Evolutionary conservation across 208 protist genomes (phyloP).

Genomic region (Trypanosoma congolense): DNA sequence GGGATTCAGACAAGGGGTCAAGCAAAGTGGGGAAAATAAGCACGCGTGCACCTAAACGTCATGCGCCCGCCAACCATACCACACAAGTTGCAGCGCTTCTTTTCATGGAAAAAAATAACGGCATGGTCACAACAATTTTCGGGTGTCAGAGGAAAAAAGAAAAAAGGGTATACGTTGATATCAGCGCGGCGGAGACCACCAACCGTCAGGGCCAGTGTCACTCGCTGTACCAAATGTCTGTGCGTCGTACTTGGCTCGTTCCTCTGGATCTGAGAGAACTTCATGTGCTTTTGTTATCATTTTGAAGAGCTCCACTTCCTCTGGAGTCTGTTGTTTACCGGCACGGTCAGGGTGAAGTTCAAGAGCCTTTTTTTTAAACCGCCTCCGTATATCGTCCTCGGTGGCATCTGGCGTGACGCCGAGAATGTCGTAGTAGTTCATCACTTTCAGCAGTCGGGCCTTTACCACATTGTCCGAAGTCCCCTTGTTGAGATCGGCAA

Average conservation of each 20-base stretch:
- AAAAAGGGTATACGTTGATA: background rate
- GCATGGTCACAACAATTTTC: too few species aligned
- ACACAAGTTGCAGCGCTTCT: background rate
- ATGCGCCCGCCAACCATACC: too few species aligned
- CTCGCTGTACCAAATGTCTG: conserved; percentile 19
- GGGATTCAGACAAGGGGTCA: background rate
- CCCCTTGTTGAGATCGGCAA: conserved; percentile 20
- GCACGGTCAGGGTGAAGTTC: conserved; percentile 83
- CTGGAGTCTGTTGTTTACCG: conserved; percentile 48
- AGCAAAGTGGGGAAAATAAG: background rate
- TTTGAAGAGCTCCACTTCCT: conserved; percentile 88
- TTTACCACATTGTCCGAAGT: conserved; percentile 59
- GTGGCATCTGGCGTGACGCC: conserved; percentile 64
- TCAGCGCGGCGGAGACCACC: conserved; percentile 42
- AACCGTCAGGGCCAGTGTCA: conserved; percentile 19
- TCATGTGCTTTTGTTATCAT: conserved; percentile 87
- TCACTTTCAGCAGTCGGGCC: conserved; percentile 70
- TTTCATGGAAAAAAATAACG: background rate
- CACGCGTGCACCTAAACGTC: background rate
- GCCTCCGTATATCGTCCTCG: conserved; percentile 62
- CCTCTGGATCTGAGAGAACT: conserved; percentile 54
- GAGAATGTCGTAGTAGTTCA: conserved; percentile 90
- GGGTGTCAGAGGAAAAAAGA: background rate
- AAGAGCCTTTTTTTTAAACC: conserved; percentile 84
- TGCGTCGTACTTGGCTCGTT: conserved; percentile 62